Base-by-base conservation (phyloP, 306 rosid genomes). In the Chamaecrista fasciculata region DNA sequence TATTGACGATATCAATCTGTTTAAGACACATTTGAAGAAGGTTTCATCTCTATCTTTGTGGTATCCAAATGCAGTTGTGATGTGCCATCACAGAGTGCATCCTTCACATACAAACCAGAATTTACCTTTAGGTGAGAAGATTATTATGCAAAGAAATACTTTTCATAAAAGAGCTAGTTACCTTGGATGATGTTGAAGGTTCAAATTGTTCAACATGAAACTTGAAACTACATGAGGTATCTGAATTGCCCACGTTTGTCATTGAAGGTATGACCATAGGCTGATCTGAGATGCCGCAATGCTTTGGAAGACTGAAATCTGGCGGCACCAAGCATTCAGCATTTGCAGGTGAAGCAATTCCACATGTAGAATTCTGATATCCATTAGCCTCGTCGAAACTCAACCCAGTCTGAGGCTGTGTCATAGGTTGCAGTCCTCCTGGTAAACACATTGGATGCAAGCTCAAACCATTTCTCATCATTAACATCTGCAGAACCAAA, bases 391-490 rank as follows among this genome's bases (percentile, higher is more conserved):
- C 87, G 7, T 84, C 92, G 48, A 76, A 81, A 69, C 68, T 74
- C 63, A 85, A 67, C 48, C 86, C 89, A 4, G 73, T 51, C 58
- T 72, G 86, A 77, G 97, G 78, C 75, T 85, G 42, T 66, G 76
- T 69, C 76, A 72, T 61, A 37, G 97, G 82, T 62, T 78, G 85
- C 70, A 74, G 6, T 34, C 71, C 87, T 74, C 85, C 96, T 5
- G 92, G 87, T 66, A 90, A 78, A 79, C 90, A 75, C 89, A 83
- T 79, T 25, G 95, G 96, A 71, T 90, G 98, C 85, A 86, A 75
- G 81, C 91, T 89, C 82, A 86, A 79, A 68, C 97, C 96, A 81
- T 94, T 94, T 76, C 95, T 88, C 86, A 83, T 62, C 47, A 87
- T 78, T 76, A 90, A 67, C 96, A 90, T 90, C 98, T 94, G 90